Base-by-base conservation (phyloP, 352 stramenopile species). In the Phytopythium ostracodes region DNA sequence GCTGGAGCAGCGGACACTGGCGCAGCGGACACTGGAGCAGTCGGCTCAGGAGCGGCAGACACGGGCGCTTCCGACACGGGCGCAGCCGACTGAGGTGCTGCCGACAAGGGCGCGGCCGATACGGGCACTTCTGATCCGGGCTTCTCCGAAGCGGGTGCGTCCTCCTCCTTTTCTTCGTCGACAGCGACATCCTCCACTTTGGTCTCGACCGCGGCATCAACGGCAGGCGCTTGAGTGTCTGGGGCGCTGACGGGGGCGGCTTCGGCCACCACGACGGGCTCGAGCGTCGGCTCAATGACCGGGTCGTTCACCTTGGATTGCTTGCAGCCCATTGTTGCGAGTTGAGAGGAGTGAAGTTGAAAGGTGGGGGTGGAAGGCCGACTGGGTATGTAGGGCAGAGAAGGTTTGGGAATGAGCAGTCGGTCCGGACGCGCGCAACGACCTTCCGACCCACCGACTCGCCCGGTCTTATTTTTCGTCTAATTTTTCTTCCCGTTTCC, bases 271-370 rank as follows among this genome's bases (percentile, higher is more conserved):
- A 53, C 50, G 1, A 57, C 65, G 22, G 56, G 56, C 50, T 72
- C 62, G 40, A 63, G 44, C 8, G 64, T 61, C 47, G 68, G 63
- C 56, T 80, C 72, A 20, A 79, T 52, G 43, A 86, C 71, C 49
- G 81, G 70, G 31, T 84, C 70, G 63, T 74, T 80, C 59, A 69
- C 63, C 55, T 73, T 85, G 56, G 80, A 89, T 71, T 88, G 77
- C 59, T 63, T 68, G 80, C 80, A 89, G 70, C 80, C 80, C 80
- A 89, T 89, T n/a, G 24, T 50, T 65, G 20, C 63, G 59, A 43
- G 25, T 43, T 20, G 9, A 17, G 24, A 11, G 15, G 50, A 27
- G 52, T 27, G 9, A 33, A 20, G 31, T 25, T 33, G 53, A 27
- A 43, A 38, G 47, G 29, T 35, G 52, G 38, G 47, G 29, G 33